Conservation (phyloP, 73 alveolate genomes). For the Paramecium tetraurelia region DNA sequence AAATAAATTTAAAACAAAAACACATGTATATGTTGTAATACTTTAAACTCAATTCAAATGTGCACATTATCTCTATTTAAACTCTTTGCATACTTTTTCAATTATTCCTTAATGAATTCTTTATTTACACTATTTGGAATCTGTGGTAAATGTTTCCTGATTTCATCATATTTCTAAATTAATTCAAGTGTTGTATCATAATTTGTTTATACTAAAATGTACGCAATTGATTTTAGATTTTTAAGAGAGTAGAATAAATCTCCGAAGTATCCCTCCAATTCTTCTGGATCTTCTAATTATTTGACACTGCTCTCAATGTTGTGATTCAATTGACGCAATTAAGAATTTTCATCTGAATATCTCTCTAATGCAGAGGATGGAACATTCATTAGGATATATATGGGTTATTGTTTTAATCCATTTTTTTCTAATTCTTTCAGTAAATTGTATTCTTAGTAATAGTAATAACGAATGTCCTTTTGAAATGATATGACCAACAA, state of each 20-base stretch:
- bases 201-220: background rate
- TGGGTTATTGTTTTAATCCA: background rate
- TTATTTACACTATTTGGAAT: background rate
- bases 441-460: background rate
- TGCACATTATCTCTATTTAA: background rate
- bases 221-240: background rate
- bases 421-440: background rate
- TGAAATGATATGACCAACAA: background rate
- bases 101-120: background rate
- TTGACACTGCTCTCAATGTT: background rate
- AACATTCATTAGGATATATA: background rate
- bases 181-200: background rate
- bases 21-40: background rate
- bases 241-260: background rate
- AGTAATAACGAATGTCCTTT: background rate
- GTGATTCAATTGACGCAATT: background rate
- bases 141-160: background rate
- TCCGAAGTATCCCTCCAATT: background rate
- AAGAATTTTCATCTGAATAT: background rate
- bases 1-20: background rate
- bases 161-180: background rate
- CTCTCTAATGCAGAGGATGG: background rate
- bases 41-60: background rate
- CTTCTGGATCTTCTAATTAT: slow-evolving; percentile 7
- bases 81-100: background rate